Evolutionary conservation across 108 stramenopile genomes (phyloP), one percentile per base, ranked within the genome.

Genomic region (Cyclotella baltica): DNA sequence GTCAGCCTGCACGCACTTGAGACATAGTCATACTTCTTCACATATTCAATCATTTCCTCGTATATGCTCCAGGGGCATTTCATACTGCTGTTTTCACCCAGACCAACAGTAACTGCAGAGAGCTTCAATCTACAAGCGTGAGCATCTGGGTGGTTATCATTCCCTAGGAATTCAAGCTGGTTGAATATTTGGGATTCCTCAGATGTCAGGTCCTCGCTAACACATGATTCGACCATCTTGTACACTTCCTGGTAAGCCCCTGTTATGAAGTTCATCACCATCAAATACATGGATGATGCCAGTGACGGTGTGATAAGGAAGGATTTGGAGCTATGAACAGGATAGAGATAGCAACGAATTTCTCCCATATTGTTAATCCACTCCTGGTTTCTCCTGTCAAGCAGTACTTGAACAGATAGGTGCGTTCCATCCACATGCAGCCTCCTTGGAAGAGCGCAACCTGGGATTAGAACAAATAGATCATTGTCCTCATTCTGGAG

Each of bases 341-440:
- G 98, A 76, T 98, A 99, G 29, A 99, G 84, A 80, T 98, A 98
- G 75, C 96, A 96, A 1, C 98, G 91, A 28, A 97, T 96, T 80
- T 96, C 96, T 20, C 97, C 97, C 72, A 98, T 90, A 67, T 97
- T 98, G 48, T 88, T 88, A 64, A 98, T 97, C 99, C 99, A 99
- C 73, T 97, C 97, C 73, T 92, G 75, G 75, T 98, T 98, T 67
- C 96, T 78, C 4, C 97, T 83, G 76, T 98, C 96, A 10, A 98
- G 86, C 52, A 98, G 73, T 15, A 99, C 90, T 53, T 98, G 96
- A 16, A 96, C 96, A 8, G 95, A 93, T 46, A 96, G 62, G 48
- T 88, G 85, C 4, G 86, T 77, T 19, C 93, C 93, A 67, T 97
- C 93, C 22, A 88, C 81, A 64, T 95, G 89, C 51, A 97, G 83